phyloP scores from a whole-genome alignment of 1,139 yeast genomes.

The Yamadazyma atlantica region DNA sequence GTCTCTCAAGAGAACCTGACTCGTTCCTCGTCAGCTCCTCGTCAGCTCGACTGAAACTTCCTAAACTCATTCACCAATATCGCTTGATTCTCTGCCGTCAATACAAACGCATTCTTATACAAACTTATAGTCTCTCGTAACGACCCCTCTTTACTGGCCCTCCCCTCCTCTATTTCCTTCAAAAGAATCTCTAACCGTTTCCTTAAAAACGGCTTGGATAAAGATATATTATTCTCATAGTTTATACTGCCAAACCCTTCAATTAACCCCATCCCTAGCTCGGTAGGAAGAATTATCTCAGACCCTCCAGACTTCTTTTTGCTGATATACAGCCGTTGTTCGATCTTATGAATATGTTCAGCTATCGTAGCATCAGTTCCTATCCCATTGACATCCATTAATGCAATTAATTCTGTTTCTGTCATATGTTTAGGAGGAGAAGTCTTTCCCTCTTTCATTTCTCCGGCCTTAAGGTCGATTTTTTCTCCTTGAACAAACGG shows the following conservation, averaged over 20 bases:
- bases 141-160: conserved; percentile 52
- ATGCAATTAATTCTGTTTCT: conserved; percentile 85
- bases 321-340: conserved; percentile 62
- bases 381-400: conserved; percentile 96
- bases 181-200: conserved; percentile 71
- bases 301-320: conserved; percentile 39
- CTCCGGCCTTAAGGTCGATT: conserved; percentile 53
- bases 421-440: conserved; percentile 81
- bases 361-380: conserved; percentile 99
- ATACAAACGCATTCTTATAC: conserved; percentile 61
- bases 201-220: conserved; percentile 87
- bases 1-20: no score
- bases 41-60: conserved; percentile 15
- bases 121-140: conserved; percentile 53
- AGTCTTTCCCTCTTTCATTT: conserved; percentile 72
- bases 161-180: conserved; percentile 68
- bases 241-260: conserved; percentile 86
- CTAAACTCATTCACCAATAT: conserved; percentile 22
- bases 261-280: conserved; percentile 81
- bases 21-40: no score
- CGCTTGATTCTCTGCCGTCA: conserved; percentile 34
- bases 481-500: conserved; percentile 55
- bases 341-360: conserved; percentile 87
- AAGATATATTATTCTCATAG: conserved; percentile 61
- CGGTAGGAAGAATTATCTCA: conserved; percentile 68